Percentiles rank a stretch among this genome's conserved stretches.
These are phyloP conservation scores for Epichloe aotearoae DNA, from an alignment of 2,329 filamentous ascomycete species.

Conservation along the genomic window DNA sequence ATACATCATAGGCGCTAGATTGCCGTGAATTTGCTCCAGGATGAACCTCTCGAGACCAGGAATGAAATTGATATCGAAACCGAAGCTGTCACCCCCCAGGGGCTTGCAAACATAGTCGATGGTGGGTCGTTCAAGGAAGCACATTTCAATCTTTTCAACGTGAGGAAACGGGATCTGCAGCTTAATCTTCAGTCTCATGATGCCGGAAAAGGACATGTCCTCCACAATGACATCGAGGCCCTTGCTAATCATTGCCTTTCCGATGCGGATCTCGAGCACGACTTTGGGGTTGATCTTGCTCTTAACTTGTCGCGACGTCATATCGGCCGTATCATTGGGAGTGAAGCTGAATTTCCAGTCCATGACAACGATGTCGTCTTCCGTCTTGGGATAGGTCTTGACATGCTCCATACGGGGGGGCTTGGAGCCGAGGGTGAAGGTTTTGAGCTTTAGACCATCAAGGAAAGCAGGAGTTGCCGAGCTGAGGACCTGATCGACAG, in stretches of 20 bases:
- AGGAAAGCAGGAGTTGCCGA: constrained; percentile 84
- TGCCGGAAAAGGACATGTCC: constrained; percentile 88
- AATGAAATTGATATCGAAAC: constrained; percentile 98
- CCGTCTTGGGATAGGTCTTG: constrained; percentile 91
- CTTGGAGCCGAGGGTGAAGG: constrained; percentile 87
- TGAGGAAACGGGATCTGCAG: constrained; percentile 92
- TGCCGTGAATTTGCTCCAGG: constrained; percentile 88
- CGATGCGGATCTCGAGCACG: constrained; percentile 84
- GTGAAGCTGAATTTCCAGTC: constrained; percentile 99
- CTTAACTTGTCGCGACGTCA: constrained; percentile 80
- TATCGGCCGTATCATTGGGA: constrained; percentile 81
- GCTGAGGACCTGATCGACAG: constrained; percentile 91
- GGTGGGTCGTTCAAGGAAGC: constrained; percentile 74
- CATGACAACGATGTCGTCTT: constrained; percentile 94
- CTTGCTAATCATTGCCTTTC: constrained; percentile 94
- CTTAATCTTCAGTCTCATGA: constrained; percentile 97
- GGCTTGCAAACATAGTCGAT: constrained; percentile 99
- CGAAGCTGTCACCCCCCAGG: constrained; percentile 90
- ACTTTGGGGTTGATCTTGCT: constrained; percentile 97
- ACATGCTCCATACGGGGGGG: constrained; percentile 94
- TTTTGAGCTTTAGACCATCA: constrained; percentile 86
- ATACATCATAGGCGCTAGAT: constrained; percentile 95
- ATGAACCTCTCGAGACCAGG: constrained; percentile 90
- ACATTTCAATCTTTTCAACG: constrained; percentile 88
- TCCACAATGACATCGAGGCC: constrained; percentile 95